A percentile compares a stretch with the other conserved stretches of the same genome.
These are phyloP conservation scores for Lathyrus oleraceus DNA, from an alignment of 306 rosid genomes.

Conservation along the genomic window DNA sequence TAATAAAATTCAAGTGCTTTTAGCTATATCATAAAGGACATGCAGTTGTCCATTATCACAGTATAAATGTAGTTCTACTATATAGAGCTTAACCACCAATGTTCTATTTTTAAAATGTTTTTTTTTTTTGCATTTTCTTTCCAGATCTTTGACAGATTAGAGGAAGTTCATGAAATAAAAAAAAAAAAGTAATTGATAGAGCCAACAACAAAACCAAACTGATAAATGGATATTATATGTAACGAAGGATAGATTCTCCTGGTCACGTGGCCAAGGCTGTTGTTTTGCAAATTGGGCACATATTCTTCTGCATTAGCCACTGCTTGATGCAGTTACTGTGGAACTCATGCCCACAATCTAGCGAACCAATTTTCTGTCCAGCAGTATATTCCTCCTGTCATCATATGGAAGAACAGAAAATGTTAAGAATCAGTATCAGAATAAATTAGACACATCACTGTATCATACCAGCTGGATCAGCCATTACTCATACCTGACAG, in stretches of 20 bases:
- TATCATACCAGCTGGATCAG: conserved; percentile 8
- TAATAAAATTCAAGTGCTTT: conserved; percentile 29
- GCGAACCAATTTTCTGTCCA: conserved; percentile 67
- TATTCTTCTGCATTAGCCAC: conserved; percentile 84
- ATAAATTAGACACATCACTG: background rate
- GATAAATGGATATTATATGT: background rate
- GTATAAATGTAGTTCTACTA: conserved; percentile 27
- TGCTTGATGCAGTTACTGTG: conserved; percentile 78
- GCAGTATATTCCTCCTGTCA: conserved; percentile 68
- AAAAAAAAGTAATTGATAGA: conserved; percentile 26
- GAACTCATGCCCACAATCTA: conserved; percentile 89
- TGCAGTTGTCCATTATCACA: conserved; percentile 30
- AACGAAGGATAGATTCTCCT: conserved; percentile 34
- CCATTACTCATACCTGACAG: conserved; percentile 62
- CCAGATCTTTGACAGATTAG: conserved; percentile 22
- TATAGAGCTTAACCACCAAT: conserved; percentile 33
- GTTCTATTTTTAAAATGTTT: conserved; percentile 26
- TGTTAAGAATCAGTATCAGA: conserved; percentile 18
- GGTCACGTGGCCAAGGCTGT: conserved; percentile 63
- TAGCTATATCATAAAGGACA: conserved; percentile 26
- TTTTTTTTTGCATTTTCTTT: background rate
- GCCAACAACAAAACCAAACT: conserved; percentile 19
- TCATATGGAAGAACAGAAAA: conserved; percentile 12
- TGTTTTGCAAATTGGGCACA: conserved; percentile 89
- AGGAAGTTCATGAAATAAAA: conserved; percentile 33